phyloP scores from a whole-genome alignment of 306 rosid species.

The Malus asiatica region DNA sequence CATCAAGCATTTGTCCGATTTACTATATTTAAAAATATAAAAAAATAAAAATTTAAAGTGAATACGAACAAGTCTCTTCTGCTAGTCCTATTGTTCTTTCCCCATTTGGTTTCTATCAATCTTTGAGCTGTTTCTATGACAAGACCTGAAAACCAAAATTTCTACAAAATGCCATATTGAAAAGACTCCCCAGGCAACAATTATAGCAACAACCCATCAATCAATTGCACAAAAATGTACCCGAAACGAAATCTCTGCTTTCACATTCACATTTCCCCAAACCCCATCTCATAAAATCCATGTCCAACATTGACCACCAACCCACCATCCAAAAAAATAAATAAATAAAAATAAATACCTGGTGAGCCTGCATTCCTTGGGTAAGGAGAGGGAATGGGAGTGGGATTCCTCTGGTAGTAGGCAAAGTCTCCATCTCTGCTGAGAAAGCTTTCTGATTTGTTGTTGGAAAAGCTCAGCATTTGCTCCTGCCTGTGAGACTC shows the following conservation, averaged over 20 bases:
- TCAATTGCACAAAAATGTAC: constrained; percentile 3
- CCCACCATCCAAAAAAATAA: not conserved
- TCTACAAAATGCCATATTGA: constrained; percentile 10
- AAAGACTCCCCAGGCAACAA: not conserved
- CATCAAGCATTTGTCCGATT: not conserved
- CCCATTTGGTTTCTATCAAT: not conserved
- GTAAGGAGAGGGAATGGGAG: constrained; percentile 9
- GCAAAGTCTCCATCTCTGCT: constrained; percentile 23
- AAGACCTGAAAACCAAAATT: constrained; percentile 16
- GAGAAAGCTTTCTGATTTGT: constrained; percentile 22
- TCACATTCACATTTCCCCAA: not conserved
- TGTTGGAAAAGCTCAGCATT: constrained; percentile 49
- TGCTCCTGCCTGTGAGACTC: constrained; percentile 30
- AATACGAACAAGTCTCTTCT: not conserved
- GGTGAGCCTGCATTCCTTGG: constrained; percentile 20
- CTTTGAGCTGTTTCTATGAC: not conserved
- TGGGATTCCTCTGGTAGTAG: constrained; percentile 15
- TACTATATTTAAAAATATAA: not conserved
- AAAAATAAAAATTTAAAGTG: not conserved
- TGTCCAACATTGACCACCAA: not conserved
- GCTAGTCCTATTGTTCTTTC: not conserved
- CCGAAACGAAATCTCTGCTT: not conserved
- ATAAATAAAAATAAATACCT: constrained; percentile 16
- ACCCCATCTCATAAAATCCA: constrained; percentile 1
- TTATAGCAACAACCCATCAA: constrained; percentile 1